Percentiles rank a stretch among this genome's conserved stretches.
phyloP scores from a whole-genome alignment of 106 monocot genomes.

The Apostasia shenzhenica region DNA sequence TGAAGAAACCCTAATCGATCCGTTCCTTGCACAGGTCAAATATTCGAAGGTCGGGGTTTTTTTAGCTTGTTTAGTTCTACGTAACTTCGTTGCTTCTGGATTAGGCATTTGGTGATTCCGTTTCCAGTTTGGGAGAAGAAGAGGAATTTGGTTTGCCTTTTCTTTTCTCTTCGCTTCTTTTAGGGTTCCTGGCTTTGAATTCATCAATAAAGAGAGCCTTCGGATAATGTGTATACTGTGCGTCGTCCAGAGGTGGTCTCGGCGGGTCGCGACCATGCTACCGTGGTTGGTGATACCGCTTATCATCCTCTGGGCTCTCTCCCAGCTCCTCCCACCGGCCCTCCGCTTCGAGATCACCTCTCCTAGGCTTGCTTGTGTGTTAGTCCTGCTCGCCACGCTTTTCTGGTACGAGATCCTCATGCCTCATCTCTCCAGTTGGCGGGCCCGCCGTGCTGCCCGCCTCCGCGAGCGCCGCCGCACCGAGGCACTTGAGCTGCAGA shows the following conservation, averaged over 20 bases:
- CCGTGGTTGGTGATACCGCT: constrained; percentile 60
- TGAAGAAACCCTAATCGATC: constrained; percentile 21
- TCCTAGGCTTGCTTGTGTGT: constrained; percentile 38
- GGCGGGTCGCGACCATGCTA: constrained; percentile 47
- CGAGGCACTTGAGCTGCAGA: constrained; percentile 52
- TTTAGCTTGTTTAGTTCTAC: constrained; percentile 1
- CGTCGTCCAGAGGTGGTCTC: constrained; percentile 44
- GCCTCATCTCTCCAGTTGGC: constrained; percentile 42
- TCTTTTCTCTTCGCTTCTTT: neutral
- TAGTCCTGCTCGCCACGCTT: constrained; percentile 36
- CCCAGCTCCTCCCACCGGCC: constrained; percentile 42
- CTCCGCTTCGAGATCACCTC: constrained; percentile 54
- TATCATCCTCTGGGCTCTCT: constrained; percentile 41
- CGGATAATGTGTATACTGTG: constrained; percentile 68
- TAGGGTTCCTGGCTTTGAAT: neutral
- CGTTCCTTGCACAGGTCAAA: constrained; percentile 9
- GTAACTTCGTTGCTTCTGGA: neutral
- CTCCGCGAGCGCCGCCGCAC: constrained; percentile 34
- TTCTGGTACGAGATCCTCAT: constrained; percentile 62
- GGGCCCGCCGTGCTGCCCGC: constrained; percentile 42
- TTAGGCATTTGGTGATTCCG: constrained; percentile 7
- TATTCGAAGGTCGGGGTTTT: constrained; percentile 14
- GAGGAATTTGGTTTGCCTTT: neutral
- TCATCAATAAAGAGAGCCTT: constrained; percentile 1
- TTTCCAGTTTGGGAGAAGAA: neutral